phyloP scores from a whole-genome alignment of 768 basidiomycete species.

The Suillus lakei region DNA sequence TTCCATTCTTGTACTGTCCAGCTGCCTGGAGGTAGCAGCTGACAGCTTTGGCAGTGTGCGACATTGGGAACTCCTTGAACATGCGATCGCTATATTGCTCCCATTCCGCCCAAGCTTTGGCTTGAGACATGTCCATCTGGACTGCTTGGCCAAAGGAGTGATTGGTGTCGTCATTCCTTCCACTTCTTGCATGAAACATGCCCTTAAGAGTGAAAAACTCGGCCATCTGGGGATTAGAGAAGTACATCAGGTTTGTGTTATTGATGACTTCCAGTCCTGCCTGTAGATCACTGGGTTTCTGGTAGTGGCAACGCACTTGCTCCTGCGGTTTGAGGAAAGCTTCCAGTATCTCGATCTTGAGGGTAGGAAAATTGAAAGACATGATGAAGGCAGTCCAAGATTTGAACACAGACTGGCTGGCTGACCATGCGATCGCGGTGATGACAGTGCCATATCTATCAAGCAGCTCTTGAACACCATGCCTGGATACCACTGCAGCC shows the following conservation, averaged over 20 bases:
- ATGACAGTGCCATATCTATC: conserved; percentile 65
- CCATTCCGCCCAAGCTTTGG: conserved; percentile 99
- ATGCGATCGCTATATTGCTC: conserved; percentile 91
- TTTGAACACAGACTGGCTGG: conserved; percentile 59
- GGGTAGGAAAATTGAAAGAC: conserved; percentile 66
- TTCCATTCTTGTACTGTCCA: conserved; percentile 91
- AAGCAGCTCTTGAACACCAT: conserved; percentile 74
- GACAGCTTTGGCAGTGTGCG: conserved; percentile 87
- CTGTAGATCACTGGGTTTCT: conserved; percentile 90
- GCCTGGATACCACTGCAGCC: conserved; percentile 55
- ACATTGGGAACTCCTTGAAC: conserved; percentile 85
- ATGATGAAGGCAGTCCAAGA: conserved; percentile 70
- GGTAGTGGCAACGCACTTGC: conserved; percentile 97
- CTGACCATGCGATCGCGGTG: conserved; percentile 58
- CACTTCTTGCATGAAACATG: conserved; percentile 93
- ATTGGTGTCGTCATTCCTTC: conserved; percentile 88
- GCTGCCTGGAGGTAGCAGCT: conserved; percentile 98
- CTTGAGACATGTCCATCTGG: conserved; percentile 91
- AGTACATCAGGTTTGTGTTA: conserved; percentile 99
- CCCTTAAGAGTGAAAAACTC: conserved; percentile 99
- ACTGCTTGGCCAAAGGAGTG: conserved; percentile 93
- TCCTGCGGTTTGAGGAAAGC: conserved; percentile 98
- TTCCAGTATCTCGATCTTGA: conserved; percentile 94
- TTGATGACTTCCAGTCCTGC: conserved; percentile 98
- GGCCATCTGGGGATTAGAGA: conserved; percentile 91